Conservation (phyloP, 306 rosid genomes). For the Fragaria iinumae region DNA sequence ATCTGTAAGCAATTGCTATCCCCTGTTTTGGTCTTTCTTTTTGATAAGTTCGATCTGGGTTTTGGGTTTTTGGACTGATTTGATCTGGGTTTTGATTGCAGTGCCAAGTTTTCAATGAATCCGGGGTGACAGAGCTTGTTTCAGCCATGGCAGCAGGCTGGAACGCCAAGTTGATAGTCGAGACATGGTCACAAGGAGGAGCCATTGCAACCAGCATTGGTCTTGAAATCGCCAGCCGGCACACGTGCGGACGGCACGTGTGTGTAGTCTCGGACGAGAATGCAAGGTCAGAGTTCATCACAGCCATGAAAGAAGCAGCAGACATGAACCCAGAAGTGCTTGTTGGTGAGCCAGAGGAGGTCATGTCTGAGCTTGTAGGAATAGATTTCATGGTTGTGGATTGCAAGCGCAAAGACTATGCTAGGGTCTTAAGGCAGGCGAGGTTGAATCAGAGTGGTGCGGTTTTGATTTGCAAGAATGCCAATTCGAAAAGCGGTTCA, state of each 20-base stretch:
- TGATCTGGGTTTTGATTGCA: constrained; percentile 28
- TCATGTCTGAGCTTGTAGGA: constrained; percentile 47
- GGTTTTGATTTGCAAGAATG: constrained; percentile 79
- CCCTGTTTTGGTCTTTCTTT: neutral
- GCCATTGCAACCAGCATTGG: constrained; percentile 68
- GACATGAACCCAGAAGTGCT: constrained; percentile 51
- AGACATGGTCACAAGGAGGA: constrained; percentile 91
- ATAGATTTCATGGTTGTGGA: constrained; percentile 86
- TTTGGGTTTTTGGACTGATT: neutral
- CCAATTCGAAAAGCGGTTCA: constrained; percentile 36
- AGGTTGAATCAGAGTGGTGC: constrained; percentile 69
- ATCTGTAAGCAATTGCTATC: constrained; percentile 43
- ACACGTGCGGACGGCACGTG: constrained; percentile 76
- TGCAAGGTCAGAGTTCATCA: constrained; percentile 54
- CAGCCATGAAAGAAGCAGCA: constrained; percentile 44
- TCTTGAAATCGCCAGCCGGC: constrained; percentile 56
- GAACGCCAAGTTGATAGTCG: constrained; percentile 78
- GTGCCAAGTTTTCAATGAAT: constrained; percentile 58
- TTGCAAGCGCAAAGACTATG: constrained; percentile 48
- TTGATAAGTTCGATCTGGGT: neutral
- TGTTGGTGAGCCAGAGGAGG: constrained; percentile 76
- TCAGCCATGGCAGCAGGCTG: constrained; percentile 98
- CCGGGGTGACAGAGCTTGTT: constrained; percentile 80
- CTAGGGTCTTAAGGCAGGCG: constrained; percentile 56
- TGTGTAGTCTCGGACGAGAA: constrained; percentile 79